These are phyloP conservation scores for Rhytidiadelphus loreus DNA, from an alignment of 225 moss, liverwort and hornwort species.

Conservation along the genomic window DNA sequence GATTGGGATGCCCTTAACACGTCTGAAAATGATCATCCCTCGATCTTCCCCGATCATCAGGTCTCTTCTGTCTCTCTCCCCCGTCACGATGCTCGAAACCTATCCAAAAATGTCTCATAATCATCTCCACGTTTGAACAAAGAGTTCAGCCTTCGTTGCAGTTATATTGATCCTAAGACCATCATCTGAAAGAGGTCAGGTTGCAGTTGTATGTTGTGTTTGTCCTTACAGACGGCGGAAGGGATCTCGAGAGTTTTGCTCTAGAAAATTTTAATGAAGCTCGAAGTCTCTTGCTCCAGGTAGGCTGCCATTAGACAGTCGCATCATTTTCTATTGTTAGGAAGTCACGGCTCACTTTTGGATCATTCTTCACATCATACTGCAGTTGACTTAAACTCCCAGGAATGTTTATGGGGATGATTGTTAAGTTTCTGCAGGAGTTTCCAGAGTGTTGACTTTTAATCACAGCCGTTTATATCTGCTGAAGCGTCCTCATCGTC, in stretches of 20 bases:
- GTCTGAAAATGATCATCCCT: constrained; percentile 93
- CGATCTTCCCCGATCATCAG: constrained; percentile 79
- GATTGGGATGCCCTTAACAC: constrained; percentile 67
- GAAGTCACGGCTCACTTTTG: not conserved
- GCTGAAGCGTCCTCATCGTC: not conserved
- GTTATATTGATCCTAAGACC: not conserved
- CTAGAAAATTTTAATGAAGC: constrained; percentile 66
- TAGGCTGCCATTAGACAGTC: constrained; percentile 6
- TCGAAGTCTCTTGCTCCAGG: constrained; percentile 82
- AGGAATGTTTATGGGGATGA: not conserved
- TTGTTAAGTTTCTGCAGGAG: not conserved
- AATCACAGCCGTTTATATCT: not conserved
- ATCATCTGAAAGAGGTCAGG: not conserved
- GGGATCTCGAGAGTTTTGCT: constrained; percentile 74
- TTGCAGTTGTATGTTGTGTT: constrained; percentile 89
- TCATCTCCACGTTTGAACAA: not conserved
- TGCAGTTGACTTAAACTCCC: not conserved
- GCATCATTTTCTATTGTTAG: not conserved
- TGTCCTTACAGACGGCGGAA: constrained; percentile 91
- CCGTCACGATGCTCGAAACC: not conserved
- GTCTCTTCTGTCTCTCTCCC: constrained; percentile 13
- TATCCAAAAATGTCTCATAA: not conserved
- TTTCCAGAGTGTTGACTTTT: not conserved
- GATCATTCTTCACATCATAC: not conserved
- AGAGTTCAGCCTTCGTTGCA: not conserved